Evolutionary conservation across 2,329 filamentous ascomycete species (phyloP).

Genomic region (Ophiostoma tasmaniense): DNA sequence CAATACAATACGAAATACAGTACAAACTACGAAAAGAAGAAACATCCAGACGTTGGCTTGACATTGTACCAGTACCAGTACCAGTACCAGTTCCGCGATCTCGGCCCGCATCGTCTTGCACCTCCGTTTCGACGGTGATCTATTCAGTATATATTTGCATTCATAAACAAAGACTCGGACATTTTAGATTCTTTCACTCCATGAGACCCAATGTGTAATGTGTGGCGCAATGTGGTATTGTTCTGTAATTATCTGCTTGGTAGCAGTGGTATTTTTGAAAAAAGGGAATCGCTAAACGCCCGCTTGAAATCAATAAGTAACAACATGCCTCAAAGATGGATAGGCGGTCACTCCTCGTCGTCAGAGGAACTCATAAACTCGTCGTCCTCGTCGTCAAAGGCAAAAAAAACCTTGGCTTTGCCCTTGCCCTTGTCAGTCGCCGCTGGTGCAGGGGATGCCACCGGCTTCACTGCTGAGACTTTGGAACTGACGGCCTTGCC

Average conservation of each 20-base stretch:
- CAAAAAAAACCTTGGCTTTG: conserved; percentile 51
- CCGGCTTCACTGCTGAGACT: conserved; percentile 33
- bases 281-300: background rate
- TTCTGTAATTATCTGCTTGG: background rate
- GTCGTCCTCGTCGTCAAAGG: conserved; percentile 74
- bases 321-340: background rate
- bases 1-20: conserved; percentile 15
- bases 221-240: background rate
- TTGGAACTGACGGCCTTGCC: background rate
- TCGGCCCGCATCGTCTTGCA: background rate
- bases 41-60: conserved; percentile 10
- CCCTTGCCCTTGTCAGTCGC: conserved; percentile 27
- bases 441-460: background rate
- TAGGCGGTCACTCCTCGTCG: conserved; percentile 30
- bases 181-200: background rate
- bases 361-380: conserved; percentile 66
- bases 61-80: conserved; percentile 9
- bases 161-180: background rate
- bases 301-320: background rate
- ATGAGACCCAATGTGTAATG: background rate
- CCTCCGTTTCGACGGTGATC: background rate
- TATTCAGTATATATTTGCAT: conserved; percentile 5
- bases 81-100: background rate
- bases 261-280: background rate
- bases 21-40: background rate